Evolutionary conservation across 257 asterid species (phyloP).

Genomic region (Galeopsis tetrahit): DNA sequence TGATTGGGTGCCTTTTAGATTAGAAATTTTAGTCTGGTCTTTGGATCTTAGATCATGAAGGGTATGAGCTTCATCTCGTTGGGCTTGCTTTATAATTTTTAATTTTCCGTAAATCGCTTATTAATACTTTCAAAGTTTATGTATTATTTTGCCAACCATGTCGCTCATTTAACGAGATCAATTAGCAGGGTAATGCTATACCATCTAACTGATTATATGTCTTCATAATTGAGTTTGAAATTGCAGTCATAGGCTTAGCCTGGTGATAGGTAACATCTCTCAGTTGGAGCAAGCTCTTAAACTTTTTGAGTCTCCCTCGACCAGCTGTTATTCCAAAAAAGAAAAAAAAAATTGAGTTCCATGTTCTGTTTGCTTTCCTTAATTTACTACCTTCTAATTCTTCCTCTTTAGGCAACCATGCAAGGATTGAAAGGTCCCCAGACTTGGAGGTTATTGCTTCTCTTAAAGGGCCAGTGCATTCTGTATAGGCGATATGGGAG

Average conservation of each 20-base stretch:
- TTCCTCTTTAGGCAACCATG: constrained; percentile 74
- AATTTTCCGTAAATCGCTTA: neutral
- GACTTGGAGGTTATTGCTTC: constrained; percentile 87
- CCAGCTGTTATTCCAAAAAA: neutral
- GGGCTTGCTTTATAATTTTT: neutral
- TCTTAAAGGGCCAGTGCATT: constrained; percentile 95
- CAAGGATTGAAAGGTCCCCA: constrained; percentile 99
- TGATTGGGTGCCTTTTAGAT: neutral
- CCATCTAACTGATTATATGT: constrained; percentile 7
- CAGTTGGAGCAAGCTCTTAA: neutral
- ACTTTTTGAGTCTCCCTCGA: neutral
- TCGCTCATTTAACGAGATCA: constrained; percentile 5
- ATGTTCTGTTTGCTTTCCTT: constrained; percentile 23
- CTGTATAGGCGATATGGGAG: constrained; percentile 84
- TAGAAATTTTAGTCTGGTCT: neutral
- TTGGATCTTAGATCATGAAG: constrained; percentile 22
- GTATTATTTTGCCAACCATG: constrained; percentile 18
- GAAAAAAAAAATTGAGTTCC: neutral
- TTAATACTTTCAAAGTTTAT: neutral
- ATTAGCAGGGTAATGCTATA: constrained; percentile 24
- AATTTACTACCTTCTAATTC: constrained; percentile 26
- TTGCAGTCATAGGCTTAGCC: neutral
- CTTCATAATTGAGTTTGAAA: constrained; percentile 8
- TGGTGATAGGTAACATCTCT: neutral
- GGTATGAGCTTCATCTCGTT: constrained; percentile 2